These are phyloP conservation scores for Heritiera littoralis DNA, from an alignment of 345 rosid species.

Conservation along the genomic window DNA sequence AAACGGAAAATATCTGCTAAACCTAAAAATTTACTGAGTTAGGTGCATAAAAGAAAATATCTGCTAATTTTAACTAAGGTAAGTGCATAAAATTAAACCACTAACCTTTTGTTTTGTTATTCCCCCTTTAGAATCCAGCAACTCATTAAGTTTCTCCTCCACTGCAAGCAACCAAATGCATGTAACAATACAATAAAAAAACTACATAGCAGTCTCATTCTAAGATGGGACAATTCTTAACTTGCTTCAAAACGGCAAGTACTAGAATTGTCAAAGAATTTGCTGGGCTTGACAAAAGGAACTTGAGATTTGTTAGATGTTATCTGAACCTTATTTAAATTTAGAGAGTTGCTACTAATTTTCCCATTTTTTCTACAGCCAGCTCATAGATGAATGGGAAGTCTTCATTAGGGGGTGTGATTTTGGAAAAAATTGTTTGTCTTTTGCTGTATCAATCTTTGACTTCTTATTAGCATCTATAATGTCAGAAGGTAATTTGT, in stretches of 20 bases:
- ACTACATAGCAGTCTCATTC: not conserved
- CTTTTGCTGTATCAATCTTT: constrained; percentile 45
- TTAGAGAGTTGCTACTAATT: constrained; percentile 35
- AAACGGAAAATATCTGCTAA: not conserved
- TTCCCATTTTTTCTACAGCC: constrained; percentile 57
- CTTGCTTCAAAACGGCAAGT: constrained; percentile 84
- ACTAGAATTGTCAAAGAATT: constrained; percentile 55
- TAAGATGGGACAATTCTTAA: constrained; percentile 26
- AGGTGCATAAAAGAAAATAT: not conserved
- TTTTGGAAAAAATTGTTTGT: constrained; percentile 47
- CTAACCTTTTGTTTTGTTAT: constrained; percentile 72
- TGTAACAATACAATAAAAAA: not conserved
- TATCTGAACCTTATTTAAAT: constrained; percentile 53
- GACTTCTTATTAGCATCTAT: constrained; percentile 39
- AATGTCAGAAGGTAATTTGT: constrained; percentile 42
- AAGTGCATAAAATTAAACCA: constrained; percentile 18
- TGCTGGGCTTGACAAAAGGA: constrained; percentile 56
- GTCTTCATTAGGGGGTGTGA: constrained; percentile 59
- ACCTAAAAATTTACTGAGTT: not conserved
- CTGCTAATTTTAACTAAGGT: not conserved
- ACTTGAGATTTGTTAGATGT: constrained; percentile 51
- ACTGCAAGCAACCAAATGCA: constrained; percentile 50
- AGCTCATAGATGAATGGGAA: constrained; percentile 41
- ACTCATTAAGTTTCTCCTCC: constrained; percentile 90
- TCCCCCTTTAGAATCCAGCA: constrained; percentile 92